phyloP scores from a whole-genome alignment of 192 early-diverging fungal genomes.

The Dissophora ornata region DNA sequence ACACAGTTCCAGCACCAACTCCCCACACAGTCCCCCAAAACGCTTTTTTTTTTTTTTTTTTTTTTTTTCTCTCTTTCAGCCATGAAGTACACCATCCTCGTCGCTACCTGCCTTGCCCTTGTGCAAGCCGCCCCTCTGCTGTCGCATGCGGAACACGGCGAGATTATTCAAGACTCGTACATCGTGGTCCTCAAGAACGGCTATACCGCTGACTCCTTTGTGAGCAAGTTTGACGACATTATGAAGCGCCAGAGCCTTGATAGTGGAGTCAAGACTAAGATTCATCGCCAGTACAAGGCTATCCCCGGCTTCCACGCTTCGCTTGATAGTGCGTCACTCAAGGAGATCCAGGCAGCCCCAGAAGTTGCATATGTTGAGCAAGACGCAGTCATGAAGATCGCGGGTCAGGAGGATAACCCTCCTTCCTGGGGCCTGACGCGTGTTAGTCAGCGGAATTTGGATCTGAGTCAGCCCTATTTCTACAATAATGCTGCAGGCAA shows the following conservation, averaged over 20 bases:
- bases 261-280: conserved; percentile 19
- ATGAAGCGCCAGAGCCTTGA: conserved; percentile 12
- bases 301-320: conserved; percentile 28
- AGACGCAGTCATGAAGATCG: conserved; percentile 28
- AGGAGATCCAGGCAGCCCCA: conserved; percentile 17
- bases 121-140: conserved; percentile 28
- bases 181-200: conserved; percentile 56
- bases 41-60: too few relatives aligned
- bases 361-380: conserved; percentile 45
- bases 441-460: conserved; percentile 53
- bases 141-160: neutral
- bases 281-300: conserved; percentile 16
- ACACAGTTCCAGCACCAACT: too few relatives aligned
- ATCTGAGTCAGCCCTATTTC: conserved; percentile 43
- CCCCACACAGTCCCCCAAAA: too few relatives aligned
- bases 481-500: conserved; percentile 41
- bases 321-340: conserved; percentile 18
- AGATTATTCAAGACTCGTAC: conserved; percentile 67
- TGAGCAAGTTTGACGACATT: conserved; percentile 20
- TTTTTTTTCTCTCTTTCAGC: too few relatives aligned
- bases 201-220: neutral
- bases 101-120: conserved; percentile 18
- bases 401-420: conserved; percentile 15
- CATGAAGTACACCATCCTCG: conserved; percentile 30
- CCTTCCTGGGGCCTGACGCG: conserved; percentile 67